Base-by-base conservation (phyloP, 2,329 filamentous ascomycete genomes). In the Blumeria graminis region DNA sequence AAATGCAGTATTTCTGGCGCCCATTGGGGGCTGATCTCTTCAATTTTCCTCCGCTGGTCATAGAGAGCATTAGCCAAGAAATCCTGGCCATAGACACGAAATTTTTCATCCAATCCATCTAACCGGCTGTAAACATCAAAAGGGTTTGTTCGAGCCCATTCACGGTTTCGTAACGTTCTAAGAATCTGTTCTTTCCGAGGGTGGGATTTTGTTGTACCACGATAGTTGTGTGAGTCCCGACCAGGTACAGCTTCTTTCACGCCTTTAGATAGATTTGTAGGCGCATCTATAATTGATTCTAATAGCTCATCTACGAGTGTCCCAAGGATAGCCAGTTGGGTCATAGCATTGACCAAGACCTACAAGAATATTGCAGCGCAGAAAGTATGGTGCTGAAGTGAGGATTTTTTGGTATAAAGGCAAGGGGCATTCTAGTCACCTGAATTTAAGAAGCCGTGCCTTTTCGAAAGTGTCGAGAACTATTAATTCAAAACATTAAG, bases 81-180 rank as follows among this genome's bases (percentile, higher is more conserved):
- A 63, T 95, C 89, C 59, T 85, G 80, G 64, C 84, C 82, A 52
- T 86, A 75, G 56, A 96, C 75, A 35, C 80, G 77, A 63, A 95
- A 92, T 62, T 90, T 88, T 70, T 96, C 92, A 61, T 89, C 82
- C 2, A 95, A 72, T 0, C 85, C 85, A 53, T 78, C 72, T 1
- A 90, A 72, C 38, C 74, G 75, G 39, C 75, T 74, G 41, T 76
- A 71, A 18, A 89, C 77, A 48, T 84, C 80, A 64, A 89, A 89
- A 61, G 86, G 83, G 63, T 90, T 86, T 1, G 82, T 86, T 39
- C 82, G 76, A 36, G 76, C 71, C 65, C 77, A 78, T 51, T 68
- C 76, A 61, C 80, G 72, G 35, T 74, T 69, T 54, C 74, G 75
- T 38, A 83, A 66, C 51, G 65, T 71, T 34, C 72, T 73, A 34